Evolutionary conservation across 2,329 filamentous ascomycete genomes (phyloP), one percentile per base, ranked within the genome.

Genomic region (Diaporthe longicolla): DNA sequence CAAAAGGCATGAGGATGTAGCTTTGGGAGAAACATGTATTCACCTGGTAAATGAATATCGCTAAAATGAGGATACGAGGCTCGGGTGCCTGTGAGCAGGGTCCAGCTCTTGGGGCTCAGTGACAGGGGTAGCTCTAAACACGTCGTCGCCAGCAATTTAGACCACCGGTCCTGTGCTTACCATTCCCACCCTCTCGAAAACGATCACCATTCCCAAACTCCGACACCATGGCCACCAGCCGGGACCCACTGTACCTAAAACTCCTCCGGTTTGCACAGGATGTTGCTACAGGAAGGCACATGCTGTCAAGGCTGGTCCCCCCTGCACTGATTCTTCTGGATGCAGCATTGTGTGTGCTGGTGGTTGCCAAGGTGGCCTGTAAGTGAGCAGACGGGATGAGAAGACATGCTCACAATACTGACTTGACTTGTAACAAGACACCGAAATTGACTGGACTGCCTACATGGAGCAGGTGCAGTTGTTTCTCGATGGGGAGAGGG

Each of bases 391-490:
- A 2, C 19, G 66, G 43, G 26, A n/a, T 35, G 29, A n/a, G 35
- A 24, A 21, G 9, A 26, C 4, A 10, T 32, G 52, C 26, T 54
- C 21, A 63, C 26, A 21, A 6, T 19, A 21, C 70, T 71, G 24
- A 71, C 40, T 10, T 29, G 17, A 6, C 21, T 29, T 2, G n/a
- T 35, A 4, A 4, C 21, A 43, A 89, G 97, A 99, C 82, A 99
- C 97, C 57, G 97, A 99, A 83, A 99, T 99, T 80, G 97, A 99
- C 84, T 99, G 96, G 96, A 89, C 89, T 74, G 95, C 97, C 0
- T 99, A 99, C 83, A 98, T 99, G 95, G 90, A 98, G 82, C 97
- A 99, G 80, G 88, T 98, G 58, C 85, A 89, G 54, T 92, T 95
- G 78, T 97, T 93, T 80, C 85, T 95, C 59, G 88, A 90, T 24